Percentiles rank a stretch among this genome's conserved stretches.
Evolutionary conservation across 257 asterid species (phyloP).

Genomic region (Petunia axillaris): DNA sequence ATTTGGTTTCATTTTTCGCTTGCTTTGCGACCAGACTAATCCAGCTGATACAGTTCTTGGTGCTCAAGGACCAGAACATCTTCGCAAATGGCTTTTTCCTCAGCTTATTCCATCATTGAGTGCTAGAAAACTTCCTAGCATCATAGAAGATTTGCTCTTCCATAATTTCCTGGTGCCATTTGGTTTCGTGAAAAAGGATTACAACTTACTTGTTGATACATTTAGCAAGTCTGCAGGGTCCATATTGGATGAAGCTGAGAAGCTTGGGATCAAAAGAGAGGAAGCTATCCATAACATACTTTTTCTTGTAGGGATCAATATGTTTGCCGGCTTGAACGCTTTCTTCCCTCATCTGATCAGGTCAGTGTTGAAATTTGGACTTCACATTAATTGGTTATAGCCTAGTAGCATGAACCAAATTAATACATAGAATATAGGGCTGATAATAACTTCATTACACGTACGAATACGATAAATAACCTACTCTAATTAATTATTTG

Average conservation of each 20-base stretch:
- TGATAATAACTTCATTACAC: too few species aligned
- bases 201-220: constrained; percentile 52
- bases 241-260: constrained; percentile 59
- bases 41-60: constrained; percentile 51
- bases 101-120: constrained; percentile 67
- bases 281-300: constrained; percentile 84
- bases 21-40: constrained; percentile 45
- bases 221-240: constrained; percentile 42
- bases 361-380: not conserved
- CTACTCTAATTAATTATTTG: too few species aligned
- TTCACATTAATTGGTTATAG: not conserved
- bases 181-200: constrained; percentile 43
- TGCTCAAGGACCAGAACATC: constrained; percentile 41
- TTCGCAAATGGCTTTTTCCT: constrained; percentile 59
- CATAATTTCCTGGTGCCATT: constrained; percentile 59
- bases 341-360: constrained; percentile 22
- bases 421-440: too few species aligned
- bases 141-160: constrained; percentile 54
- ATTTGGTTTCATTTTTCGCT: constrained; percentile 68
- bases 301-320: constrained; percentile 56
- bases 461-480: too few species aligned
- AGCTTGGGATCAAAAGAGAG: constrained; percentile 55
- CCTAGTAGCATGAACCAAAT: too few species aligned
- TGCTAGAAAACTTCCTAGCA: constrained; percentile 51
- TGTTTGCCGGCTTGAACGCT: constrained; percentile 18